Evolutionary conservation across 2,329 filamentous ascomycete species (phyloP), one percentile per base, ranked within the genome.

Genomic region (Botrytis fabae): DNA sequence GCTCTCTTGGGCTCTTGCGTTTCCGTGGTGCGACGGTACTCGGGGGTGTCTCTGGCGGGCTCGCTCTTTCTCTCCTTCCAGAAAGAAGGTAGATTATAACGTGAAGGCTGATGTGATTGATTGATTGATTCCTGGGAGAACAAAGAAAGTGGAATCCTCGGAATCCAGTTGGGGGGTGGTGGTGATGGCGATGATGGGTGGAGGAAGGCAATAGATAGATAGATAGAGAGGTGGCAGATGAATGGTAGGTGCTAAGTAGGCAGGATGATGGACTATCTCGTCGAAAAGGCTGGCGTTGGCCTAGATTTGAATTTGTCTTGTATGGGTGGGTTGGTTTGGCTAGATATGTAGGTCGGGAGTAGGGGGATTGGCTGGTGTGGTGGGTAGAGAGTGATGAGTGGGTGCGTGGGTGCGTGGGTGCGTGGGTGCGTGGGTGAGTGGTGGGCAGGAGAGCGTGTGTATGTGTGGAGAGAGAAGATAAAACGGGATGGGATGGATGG

Each of bases 261-360:
- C 25, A 51, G 48, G 48, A 51, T 51, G 59, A 28, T 54, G 12
- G 51, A 16, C 51, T 28, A 16, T 40, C 32, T 60, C 6, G 59
- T 60, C 59, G 35, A 38, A 60, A 60, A 38, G 59, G 32, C 59
- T 60, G 59, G 59, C 59, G 59, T n/a, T 61, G 59, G 59, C 59
- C 59, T 61, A 61, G 59, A 61, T 38, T 40, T 35, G 22, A 40
- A 16, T 28, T 54, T 61, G n/a, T 40, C 18, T 16, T 38, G 32
- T 7, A 40, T 61, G 59, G 59, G 59, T 61, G 59, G 32, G 20
- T 61, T 1, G 51, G n/a, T 54, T 51, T 25, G 6, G 48, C n/a
- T 51, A 51, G 48, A 51, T 51, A 48, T 38, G 38, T 38, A 38
- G 38, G 38, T 9, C 38, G 8, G 46, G 9, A n/a, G 42, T 1